Evolutionary conservation across 148 eudicot genomes (phyloP).

Genomic region (Rhododendron ferrugineum): DNA sequence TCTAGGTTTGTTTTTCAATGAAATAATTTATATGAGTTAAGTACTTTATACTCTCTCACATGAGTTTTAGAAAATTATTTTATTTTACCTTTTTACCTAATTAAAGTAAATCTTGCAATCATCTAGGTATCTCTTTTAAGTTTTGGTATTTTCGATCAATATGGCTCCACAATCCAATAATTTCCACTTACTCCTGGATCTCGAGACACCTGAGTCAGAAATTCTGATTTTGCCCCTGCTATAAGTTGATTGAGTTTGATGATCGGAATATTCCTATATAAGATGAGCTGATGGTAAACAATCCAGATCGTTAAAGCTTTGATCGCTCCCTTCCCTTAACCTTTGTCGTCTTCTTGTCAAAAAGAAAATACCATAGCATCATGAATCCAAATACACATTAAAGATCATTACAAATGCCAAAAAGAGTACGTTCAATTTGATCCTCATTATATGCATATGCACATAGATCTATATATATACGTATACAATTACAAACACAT

Average conservation of each 20-base stretch:
- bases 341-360: no score
- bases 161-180: not conserved
- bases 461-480: not conserved
- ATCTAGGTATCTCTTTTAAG: not conserved
- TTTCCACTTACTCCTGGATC: not conserved
- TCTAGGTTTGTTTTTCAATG: not conserved
- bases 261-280: not conserved
- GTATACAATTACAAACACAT: not conserved
- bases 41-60: not conserved
- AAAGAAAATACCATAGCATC: not conserved
- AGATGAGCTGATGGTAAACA: not conserved
- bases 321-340: no score
- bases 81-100: not conserved
- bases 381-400: not conserved
- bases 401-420: not conserved
- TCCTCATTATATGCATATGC: not conserved
- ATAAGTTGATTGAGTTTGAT: no score
- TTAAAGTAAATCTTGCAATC: not conserved
- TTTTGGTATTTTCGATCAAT: not conserved
- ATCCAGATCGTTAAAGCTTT: no score
- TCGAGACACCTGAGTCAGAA: not conserved
- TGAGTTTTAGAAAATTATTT: not conserved
- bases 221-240: no score
- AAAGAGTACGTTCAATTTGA: not conserved
- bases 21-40: not conserved